Base-by-base conservation (phyloP, 805 yeast species). In the Kluyveromyces aestuarii region DNA sequence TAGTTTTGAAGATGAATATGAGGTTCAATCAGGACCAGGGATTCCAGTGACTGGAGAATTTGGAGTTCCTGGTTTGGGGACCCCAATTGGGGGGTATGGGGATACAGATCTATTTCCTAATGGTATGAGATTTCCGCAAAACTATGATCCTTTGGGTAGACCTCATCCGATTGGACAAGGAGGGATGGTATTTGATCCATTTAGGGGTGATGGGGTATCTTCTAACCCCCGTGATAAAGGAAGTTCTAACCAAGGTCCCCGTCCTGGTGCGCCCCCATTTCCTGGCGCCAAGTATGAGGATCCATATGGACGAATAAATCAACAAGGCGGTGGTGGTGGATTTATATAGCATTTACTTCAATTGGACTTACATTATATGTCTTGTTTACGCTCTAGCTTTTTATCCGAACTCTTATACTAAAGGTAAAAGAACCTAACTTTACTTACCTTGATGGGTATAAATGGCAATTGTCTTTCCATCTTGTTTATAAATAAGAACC, bases 141-240 rank as follows among this genome's bases (percentile, higher is more conserved):
- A 57, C 19, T 52, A 47, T 18, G 58, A 57, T 40, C 59, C 56
- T 21, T 41, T 50, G 17, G 50, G 43, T 41, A 45, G 46, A 41
- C 50, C 47, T 7, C 17, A 46, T 10, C 45, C 38, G 17, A 46
- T 46, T 9, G 30, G 41, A 11, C 49, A 47, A 25, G 65, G 66
- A 21, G 70, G 70, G 1, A 65, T 66, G 69, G 52, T 56, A 11
- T 61, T 62, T 48, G 67, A 66, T 50, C 70, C 70, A 4, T 51
- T 59, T 14, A 53, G 50, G 35, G 47, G 48, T 38, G 50, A 30
- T 6, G 47, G 42, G 17, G 39, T 50, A 4, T 36, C 48, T 2
- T 39, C 52, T 8, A 40, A 48, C 43, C 53, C 53, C 2, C 18
- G 47, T 14, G 19, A 50, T 44, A 48, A 41, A 37, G 16, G 16